A percentile compares a stretch with the other conserved stretches of the same genome.
Conservation (phyloP, 176 grass and related monocot genomes). For the Avena sativa region DNA sequence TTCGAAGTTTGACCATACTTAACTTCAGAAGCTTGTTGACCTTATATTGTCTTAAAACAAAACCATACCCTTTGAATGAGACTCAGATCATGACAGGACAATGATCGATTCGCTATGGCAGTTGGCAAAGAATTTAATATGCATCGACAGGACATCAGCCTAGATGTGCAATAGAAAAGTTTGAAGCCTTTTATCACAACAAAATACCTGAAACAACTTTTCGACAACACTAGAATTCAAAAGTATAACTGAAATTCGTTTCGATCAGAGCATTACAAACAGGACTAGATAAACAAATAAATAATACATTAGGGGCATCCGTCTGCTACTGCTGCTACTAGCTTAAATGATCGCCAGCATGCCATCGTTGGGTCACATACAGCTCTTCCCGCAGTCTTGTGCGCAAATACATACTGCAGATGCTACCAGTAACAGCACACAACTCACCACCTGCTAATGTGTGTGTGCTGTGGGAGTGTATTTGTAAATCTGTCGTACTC, state of each 20-base stretch:
- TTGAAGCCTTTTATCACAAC: neutral
- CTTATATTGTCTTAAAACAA: neutral
- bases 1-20: neutral
- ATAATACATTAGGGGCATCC: neutral
- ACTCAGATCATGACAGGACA: neutral
- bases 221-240: neutral
- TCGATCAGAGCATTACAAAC: neutral
- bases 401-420: neutral
- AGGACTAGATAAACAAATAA: conserved; percentile 20
- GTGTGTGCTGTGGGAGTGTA: conserved; percentile 46
- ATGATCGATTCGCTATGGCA: neutral
- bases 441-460: conserved; percentile 58
- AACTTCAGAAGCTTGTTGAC: neutral
- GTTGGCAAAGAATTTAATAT: too few relatives aligned
- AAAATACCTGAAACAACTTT: neutral
- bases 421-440: neutral
- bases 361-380: conserved; percentile 11
- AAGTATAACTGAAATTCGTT: neutral
- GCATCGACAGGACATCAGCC: neutral
- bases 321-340: neutral
- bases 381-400: neutral
- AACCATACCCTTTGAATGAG: neutral
- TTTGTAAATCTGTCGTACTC: conserved; percentile 67
- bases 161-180: neutral
- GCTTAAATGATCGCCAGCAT: neutral